phyloP scores from a whole-genome alignment of 225 moss, liverwort and hornwort species.

The Anthoceros angustus region DNA sequence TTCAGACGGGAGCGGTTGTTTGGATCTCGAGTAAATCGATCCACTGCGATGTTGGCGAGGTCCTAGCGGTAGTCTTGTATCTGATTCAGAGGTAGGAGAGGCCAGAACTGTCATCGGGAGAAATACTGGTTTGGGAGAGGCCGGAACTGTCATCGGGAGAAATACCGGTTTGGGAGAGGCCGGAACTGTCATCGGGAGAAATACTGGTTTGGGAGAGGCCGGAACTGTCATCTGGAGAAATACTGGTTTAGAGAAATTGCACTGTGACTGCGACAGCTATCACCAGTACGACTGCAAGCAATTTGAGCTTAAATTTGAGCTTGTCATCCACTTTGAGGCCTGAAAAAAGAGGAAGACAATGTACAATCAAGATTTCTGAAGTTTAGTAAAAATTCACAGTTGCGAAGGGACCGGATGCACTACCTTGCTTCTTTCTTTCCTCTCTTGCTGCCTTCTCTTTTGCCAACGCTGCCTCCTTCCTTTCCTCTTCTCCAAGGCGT shows the following conservation, averaged over 20 bases:
- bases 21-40: neutral
- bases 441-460: constrained; percentile 7
- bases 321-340: neutral
- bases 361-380: neutral
- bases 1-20: neutral
- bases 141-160: neutral
- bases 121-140: neutral
- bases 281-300: neutral
- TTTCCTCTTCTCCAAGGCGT: constrained; percentile 48
- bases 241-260: neutral
- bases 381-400: neutral
- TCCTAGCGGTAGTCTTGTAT: too few relatives aligned
- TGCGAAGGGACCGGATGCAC: neutral
- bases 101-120: neutral
- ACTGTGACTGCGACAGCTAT: neutral
- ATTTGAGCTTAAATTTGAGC: neutral
- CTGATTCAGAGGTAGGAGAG: neutral
- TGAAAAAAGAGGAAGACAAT: neutral
- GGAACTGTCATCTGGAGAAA: neutral
- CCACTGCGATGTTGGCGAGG: neutral
- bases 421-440: constrained; percentile 19
- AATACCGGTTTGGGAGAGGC: neutral
- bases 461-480: constrained; percentile 7
- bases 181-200: neutral
- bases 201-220: neutral